Percentiles rank a stretch among this genome's conserved stretches.
phyloP scores from a whole-genome alignment of 305 asterid species.

The Rubia balearica region DNA sequence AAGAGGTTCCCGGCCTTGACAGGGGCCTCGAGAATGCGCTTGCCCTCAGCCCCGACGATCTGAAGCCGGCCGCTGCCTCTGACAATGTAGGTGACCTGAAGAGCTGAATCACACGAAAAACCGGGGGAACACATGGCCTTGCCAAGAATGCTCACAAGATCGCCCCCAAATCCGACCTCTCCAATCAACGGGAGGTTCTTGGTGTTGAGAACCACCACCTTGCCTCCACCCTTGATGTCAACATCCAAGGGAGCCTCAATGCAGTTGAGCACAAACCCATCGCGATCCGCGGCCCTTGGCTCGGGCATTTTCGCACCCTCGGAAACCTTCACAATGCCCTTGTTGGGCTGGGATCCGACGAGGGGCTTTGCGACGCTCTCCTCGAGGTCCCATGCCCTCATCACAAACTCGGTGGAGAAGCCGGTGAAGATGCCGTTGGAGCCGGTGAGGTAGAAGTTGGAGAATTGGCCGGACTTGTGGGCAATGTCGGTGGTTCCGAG shows the following conservation, averaged over 20 bases:
- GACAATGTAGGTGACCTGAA: conserved; percentile 67
- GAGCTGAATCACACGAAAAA: conserved; percentile 64
- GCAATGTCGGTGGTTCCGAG: conserved; percentile 68
- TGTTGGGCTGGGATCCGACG: conserved; percentile 38
- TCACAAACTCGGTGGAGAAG: conserved; percentile 66
- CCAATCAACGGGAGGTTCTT: conserved; percentile 72
- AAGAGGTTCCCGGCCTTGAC: conserved; percentile 62
- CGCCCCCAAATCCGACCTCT: conserved; percentile 66
- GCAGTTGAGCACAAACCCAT: conserved; percentile 61
- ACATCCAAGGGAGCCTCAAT: conserved; percentile 66
- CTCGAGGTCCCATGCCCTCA: conserved; percentile 71
- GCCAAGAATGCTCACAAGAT: conserved; percentile 55
- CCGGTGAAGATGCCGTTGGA: conserved; percentile 72
- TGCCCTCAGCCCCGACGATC: conserved; percentile 67
- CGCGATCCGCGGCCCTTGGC: conserved; percentile 41
- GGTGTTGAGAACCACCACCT: conserved; percentile 59
- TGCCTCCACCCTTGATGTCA: conserved; percentile 73
- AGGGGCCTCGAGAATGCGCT: conserved; percentile 56
- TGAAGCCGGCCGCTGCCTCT: conserved; percentile 74
- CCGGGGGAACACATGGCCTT: conserved; percentile 73
- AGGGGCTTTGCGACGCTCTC: conserved; percentile 51
- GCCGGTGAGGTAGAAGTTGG: conserved; percentile 62
- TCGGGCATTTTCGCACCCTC: conserved; percentile 60
- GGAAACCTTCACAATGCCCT: conserved; percentile 53
- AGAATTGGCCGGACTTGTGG: conserved; percentile 57